Evolutionary conservation across 345 rosid genomes (phyloP).

Genomic region (Citrus glauca): DNA sequence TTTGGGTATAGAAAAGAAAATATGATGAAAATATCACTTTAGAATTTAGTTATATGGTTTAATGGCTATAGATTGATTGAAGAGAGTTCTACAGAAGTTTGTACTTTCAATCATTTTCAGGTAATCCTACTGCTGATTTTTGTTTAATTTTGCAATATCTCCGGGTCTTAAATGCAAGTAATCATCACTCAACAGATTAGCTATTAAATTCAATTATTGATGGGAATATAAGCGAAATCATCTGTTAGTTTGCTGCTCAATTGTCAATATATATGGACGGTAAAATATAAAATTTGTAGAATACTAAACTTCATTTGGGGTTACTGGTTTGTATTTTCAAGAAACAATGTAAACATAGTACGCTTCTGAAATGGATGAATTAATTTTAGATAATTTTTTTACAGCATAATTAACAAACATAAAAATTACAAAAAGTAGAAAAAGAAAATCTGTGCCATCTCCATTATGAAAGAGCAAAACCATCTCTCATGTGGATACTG

Average conservation of each 20-base stretch:
- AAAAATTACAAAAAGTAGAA: no score
- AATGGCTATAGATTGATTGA: not conserved
- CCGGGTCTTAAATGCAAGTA: not conserved
- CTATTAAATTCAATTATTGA: no score
- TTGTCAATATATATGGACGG: not conserved
- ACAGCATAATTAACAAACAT: no score
- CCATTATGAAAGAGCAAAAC: not conserved
- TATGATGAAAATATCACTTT: not conserved
- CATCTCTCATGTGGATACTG: not conserved
- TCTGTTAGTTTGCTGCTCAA: no score
- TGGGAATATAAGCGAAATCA: not conserved
- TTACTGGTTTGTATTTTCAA: no score
- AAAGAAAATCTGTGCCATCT: no score
- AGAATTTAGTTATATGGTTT: not conserved
- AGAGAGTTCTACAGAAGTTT: not conserved
- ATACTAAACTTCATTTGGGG: not conserved
- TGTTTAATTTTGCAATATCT: not conserved
- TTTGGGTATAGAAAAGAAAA: not conserved
- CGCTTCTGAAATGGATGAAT: not conserved
- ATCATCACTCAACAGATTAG: not conserved
- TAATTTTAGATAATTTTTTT: no score
- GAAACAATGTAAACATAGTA: no score
- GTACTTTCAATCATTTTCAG: not conserved
- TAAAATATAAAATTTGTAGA: no score
- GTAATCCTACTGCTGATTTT: not conserved